Conservation (phyloP, 805 yeast species). For the Kodamaea hsintzibuensis region DNA sequence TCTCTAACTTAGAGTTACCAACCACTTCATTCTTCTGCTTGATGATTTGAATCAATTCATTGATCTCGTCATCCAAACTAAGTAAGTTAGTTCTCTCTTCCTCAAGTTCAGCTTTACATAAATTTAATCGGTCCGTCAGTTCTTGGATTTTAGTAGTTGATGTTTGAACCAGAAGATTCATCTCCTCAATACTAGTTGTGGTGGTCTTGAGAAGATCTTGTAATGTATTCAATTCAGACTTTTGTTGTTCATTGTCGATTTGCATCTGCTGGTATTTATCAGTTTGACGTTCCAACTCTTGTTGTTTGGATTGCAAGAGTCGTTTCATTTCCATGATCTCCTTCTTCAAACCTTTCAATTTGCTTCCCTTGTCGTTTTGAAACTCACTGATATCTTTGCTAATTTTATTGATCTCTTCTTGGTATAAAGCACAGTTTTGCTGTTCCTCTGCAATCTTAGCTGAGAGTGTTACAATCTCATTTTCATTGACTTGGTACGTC, state of each 20-base stretch:
- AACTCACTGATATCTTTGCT: constrained; percentile 84
- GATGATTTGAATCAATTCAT: constrained; percentile 52
- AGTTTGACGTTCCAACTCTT: constrained; percentile 45
- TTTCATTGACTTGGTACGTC: constrained; percentile 45
- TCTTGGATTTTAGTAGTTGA: constrained; percentile 18
- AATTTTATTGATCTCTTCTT: constrained; percentile 50
- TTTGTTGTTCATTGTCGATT: constrained; percentile 68
- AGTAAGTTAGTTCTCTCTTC: constrained; percentile 58
- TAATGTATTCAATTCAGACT: constrained; percentile 52
- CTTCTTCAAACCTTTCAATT: constrained; percentile 61
- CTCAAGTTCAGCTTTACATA: constrained; percentile 38
- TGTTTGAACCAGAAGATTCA: constrained; percentile 16
- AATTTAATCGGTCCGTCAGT: constrained; percentile 19
- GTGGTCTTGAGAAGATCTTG: constrained; percentile 38
- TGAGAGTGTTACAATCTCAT: constrained; percentile 47
- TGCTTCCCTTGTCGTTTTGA: constrained; percentile 73
- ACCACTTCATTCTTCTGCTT: constrained; percentile 44
- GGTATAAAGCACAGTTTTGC: constrained; percentile 28
- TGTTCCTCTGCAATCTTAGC: constrained; percentile 38
- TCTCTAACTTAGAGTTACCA: constrained; percentile 49
- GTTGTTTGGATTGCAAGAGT: constrained; percentile 41
- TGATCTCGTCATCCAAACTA: constrained; percentile 76
- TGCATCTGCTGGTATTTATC: constrained; percentile 62
- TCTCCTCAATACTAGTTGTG: constrained; percentile 17
- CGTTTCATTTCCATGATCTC: constrained; percentile 46